These are phyloP conservation scores for Aspergillus proliferans DNA, from an alignment of 2,329 filamentous ascomycete species.

Conservation along the genomic window DNA sequence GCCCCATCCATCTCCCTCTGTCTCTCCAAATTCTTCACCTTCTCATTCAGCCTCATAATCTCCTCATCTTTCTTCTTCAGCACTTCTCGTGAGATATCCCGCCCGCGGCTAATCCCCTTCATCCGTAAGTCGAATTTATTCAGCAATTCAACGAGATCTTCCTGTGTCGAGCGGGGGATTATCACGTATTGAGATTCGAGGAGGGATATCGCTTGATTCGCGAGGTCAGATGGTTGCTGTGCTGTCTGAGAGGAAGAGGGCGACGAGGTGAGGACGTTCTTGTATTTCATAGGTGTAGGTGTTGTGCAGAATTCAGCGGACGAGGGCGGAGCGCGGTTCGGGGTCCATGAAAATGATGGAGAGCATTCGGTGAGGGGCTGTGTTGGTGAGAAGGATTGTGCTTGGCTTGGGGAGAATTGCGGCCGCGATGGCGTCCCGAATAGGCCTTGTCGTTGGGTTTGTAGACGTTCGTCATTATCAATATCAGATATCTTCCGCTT, in stretches of 20 bases:
- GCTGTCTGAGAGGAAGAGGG: background rate
- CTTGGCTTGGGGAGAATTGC: background rate
- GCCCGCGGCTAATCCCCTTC: constrained; percentile 57
- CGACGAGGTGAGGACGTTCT: background rate
- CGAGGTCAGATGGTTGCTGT: background rate
- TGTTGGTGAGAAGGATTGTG: no score
- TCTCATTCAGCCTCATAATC: constrained; percentile 59
- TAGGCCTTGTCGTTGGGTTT: background rate
- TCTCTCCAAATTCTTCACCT: constrained; percentile 54
- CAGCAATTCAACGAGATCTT: constrained; percentile 41
- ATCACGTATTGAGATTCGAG: constrained; percentile 30
- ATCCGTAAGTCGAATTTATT: constrained; percentile 52
- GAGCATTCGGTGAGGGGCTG: background rate
- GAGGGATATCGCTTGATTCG: constrained; percentile 22
- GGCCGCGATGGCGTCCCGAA: background rate
- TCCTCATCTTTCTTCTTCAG: constrained; percentile 60
- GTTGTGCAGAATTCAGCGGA: background rate
- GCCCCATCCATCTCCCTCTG: constrained; percentile 50
- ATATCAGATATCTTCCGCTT: constrained; percentile 31
- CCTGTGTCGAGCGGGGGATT: constrained; percentile 27
- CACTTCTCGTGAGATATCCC: constrained; percentile 59
- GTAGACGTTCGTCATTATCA: background rate
- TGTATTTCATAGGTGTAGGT: background rate
- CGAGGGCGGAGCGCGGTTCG: background rate
- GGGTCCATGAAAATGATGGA: background rate